Evolutionary conservation across 1,139 yeast species (phyloP).

Genomic region (Blastobotrys buckinghamii): DNA sequence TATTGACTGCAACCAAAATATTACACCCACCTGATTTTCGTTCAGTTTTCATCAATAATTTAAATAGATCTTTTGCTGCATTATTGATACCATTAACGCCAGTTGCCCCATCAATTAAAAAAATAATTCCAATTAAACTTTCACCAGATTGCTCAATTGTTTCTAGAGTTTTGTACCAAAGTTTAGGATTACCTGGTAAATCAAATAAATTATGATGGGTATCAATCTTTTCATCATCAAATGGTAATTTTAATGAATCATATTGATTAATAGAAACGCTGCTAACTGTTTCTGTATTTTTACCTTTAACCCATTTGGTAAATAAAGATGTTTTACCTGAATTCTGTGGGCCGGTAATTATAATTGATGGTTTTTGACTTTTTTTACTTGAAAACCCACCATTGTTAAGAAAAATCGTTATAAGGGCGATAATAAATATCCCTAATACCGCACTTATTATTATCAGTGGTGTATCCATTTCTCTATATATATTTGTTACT

Average conservation of each 20-base stretch:
- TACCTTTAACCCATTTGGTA: conserved; percentile 29
- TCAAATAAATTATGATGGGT: conserved; percentile 50
- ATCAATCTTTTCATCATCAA: conserved; percentile 20
- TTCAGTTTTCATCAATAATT: conserved; percentile 31
- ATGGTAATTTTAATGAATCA: conserved; percentile 35
- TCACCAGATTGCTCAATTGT: conserved; percentile 17
- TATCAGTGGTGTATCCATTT: not conserved
- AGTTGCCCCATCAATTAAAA: conserved; percentile 47
- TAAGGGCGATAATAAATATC: conserved; percentile 14
- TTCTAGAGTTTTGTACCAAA: conserved; percentile 37
- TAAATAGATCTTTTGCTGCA: conserved; percentile 31
- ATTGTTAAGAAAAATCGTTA: conserved; percentile 12
- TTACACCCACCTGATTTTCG: conserved; percentile 49
- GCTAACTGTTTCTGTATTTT: conserved; percentile 38
- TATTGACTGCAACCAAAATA: conserved; percentile 66
- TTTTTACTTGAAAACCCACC: conserved; percentile 14
- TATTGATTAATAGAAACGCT: conserved; percentile 42
- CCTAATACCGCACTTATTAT: conserved; percentile 15
- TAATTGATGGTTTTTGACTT: conserved; percentile 48
- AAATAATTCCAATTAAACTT: conserved; percentile 55
- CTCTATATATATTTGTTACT: no score
- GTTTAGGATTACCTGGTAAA: conserved; percentile 80
- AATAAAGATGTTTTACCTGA: conserved; percentile 75
- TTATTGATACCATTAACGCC: conserved; percentile 26
- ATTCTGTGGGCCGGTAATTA: conserved; percentile 66